Percentiles rank a stretch among this genome's conserved stretches.
Evolutionary conservation across 192 early-diverging fungal species (phyloP).

Genomic region (Cetraspora pellucida): DNA sequence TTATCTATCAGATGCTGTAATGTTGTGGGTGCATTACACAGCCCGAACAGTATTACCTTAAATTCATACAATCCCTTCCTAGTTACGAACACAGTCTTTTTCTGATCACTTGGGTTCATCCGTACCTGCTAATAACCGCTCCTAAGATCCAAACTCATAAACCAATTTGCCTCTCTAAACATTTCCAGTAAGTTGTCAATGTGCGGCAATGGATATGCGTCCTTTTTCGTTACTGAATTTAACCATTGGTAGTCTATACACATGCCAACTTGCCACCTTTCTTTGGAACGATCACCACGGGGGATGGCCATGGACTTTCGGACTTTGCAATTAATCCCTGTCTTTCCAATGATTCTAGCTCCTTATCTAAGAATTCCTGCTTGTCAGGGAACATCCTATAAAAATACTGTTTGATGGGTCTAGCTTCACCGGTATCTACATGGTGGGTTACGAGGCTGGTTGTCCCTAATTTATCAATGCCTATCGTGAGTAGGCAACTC

Average conservation of each 20-base stretch:
- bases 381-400: too few species aligned
- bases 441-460: too few species aligned
- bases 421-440: too few species aligned
- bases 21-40: not conserved
- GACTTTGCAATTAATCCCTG: not conserved
- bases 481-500: too few species aligned
- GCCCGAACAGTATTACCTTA: conserved; percentile 21
- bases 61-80: conserved; percentile 43
- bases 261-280: conserved; percentile 38
- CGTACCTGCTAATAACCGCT: conserved; percentile 28
- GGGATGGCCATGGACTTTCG: conserved; percentile 37
- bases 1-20: not conserved
- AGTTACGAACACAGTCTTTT: conserved; percentile 38
- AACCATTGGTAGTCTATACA: conserved; percentile 49
- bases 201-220: conserved; percentile 45
- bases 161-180: conserved; percentile 27
- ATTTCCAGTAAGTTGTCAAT: conserved; percentile 41
- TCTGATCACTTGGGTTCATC: conserved; percentile 24
- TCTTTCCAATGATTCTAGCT: not conserved
- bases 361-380: too few species aligned
- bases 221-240: conserved; percentile 41
- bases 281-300: conserved; percentile 46
- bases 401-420: too few species aligned
- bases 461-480: too few species aligned
- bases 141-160: conserved; percentile 26